Evolutionary conservation across 2,329 filamentous ascomycete species (phyloP), one percentile per base, ranked within the genome.

Genomic region (Cordyceps cateniannulata): DNA sequence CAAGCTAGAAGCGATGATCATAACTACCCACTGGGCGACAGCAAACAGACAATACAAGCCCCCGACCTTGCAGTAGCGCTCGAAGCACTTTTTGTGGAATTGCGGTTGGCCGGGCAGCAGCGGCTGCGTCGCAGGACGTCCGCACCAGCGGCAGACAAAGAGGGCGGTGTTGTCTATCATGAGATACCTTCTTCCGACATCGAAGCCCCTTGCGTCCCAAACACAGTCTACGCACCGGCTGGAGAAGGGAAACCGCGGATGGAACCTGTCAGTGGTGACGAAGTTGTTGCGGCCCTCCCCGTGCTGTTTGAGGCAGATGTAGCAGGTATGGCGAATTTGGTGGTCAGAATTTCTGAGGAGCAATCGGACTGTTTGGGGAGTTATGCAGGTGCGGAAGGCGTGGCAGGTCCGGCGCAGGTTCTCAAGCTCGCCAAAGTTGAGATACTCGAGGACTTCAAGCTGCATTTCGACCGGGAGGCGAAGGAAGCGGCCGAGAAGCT

Each of bases 141-240:
- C 77, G 65, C 78, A 80, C 71, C 76, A 79, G 7, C 77, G 72
- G 49, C 78, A 80, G 12, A 76, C 69, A 69, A 71, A 78, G 29
- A 72, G 70, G 5, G 63, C 66, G 10, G 66, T 63, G 20, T 66
- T 65, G 48, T 74, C 75, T 6, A 69, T 76, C 47, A 79, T 69
- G 0, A 65, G 65, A n/a, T 77, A 70, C 64, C 67, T 69, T n/a
- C 66, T 65, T 5, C 76, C 77, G 4, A 77, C 69, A 20, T 68
- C 66, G 8, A 75, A 71, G 7, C 77, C 75, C 14, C 69, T 65
- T 5, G 65, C 63, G 18, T 66, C 66, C 16, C 74, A 67, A 9
- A 75, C 70, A 62, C 78, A 80, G 24, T 68, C 65, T 52, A 79
- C 66, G 59, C 78, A 80, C 29, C 70, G 69, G 62, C 71, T 76